Base-by-base conservation (phyloP, 768 basidiomycete genomes). In the Pleurotus pulmonarius region DNA sequence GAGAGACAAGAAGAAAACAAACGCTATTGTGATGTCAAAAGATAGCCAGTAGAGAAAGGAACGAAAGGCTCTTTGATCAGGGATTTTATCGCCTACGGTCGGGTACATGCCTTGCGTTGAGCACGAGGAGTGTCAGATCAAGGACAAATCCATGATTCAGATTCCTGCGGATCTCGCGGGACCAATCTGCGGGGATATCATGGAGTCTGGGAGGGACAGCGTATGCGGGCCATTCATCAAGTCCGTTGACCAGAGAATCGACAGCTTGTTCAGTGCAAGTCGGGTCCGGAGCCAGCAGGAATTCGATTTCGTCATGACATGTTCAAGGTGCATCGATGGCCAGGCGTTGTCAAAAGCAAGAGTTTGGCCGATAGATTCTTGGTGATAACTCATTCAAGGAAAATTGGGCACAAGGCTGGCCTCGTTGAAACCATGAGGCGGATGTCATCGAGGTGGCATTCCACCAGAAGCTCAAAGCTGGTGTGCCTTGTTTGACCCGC, bases 351-450 rank as follows among this genome's bases (percentile, higher is more conserved):
- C 41, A 44, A 43, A 34, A 16, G 15, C 46, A 34, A 22, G 15
- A 41, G 24, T 29, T 41, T 46, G 40, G 46, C 37, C 22, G 18
- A 37, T 5, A 46, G 46, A 56, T 46, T 39, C 37, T 29, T 22
- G 38, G 18, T 16, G 53, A 43, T 55, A 55, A 22, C 60, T 62
- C 59, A 65, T 67, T 66, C 63, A 65, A 56, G 65, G 51, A 62
- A 60, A 55, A 44, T 48, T 61, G 58, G 58, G 58, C 53, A 60
- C 52, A 63, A 68, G 66, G 69, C 69, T 60, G 68, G 73, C 76
- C 76, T 75, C 72, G 67, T 70, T 66, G 69, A 59, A 63, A 65
- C 73, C 75, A 77, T 69, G 76, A 76, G 76, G 75, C 73, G 39
- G 22, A 45, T 49, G 26, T 46, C 26, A 24, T 58, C 51, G 37